Base-by-base conservation (phyloP, 345 rosid species). In the Gossypium sturtianum region DNA sequence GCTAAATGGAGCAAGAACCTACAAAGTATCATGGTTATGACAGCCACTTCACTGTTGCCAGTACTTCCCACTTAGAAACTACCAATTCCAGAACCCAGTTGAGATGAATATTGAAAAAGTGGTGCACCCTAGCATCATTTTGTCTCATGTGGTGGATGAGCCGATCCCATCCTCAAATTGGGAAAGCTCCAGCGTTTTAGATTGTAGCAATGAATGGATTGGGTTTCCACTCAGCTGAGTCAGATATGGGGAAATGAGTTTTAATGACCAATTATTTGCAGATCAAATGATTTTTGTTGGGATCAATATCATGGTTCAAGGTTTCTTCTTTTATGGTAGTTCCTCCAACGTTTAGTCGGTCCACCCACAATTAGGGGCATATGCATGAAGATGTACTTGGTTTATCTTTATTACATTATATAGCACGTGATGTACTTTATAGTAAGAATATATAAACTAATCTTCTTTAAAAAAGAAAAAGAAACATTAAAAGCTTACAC, bases 61-160 rank as follows among this genome's bases (percentile, higher is more conserved):
- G 76, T 47, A 83, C 87, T 19, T 87, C 87, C 83, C 88, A 81
- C 57, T 85, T 84, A 76, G 82, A 66, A 79, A 78, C 79, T 70
- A 83, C 66, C 82, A 77, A 29, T 75, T 79, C 67, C 85, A 84
- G 54, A 77, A 52, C 64, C 84, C 84, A 1, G 62, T 82, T 47
- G 85, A 87, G 41, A 76, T 83, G 85, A 82, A 59, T 59, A 87
- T 88, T 4, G 91, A 83, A 70, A 85, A 88, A 76, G 83, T 77
- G 41, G 94, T 88, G 79, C 90, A 88, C 67, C 94, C 91, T 0
- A 88, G 91, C 77, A 82, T 89, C 65, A 78, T 86, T 9, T 88
- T 89, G 59, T 90, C 90, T 0, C 84, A 64, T 12, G 81, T n/a
- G 4, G 74, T 34, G 16, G 66, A 61, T 1, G 66, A 76, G 11